Conservation (phyloP, 257 asterid genomes). For the Petrea volubilis region DNA sequence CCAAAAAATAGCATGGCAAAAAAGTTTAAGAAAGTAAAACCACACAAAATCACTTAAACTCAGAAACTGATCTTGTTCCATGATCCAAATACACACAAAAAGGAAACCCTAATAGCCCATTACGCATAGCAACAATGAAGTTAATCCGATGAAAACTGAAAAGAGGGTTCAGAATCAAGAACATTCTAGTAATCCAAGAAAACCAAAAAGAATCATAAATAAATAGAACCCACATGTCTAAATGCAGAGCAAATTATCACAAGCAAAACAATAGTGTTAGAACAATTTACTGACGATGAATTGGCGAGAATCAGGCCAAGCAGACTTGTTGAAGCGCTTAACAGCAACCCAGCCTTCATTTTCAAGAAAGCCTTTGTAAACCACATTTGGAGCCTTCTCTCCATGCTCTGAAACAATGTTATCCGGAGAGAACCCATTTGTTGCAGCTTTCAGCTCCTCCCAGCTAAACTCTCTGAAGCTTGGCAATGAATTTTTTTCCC, state of each 20-base stretch:
- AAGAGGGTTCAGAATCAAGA: not conserved
- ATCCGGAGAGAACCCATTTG: slow-evolving; percentile 50
- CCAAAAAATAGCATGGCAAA: not conserved
- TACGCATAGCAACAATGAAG: not conserved
- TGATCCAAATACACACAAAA: not conserved
- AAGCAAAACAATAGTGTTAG: not conserved
- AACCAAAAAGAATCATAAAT: not conserved
- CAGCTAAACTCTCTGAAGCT: slow-evolving; percentile 52
- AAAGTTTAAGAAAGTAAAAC: not conserved
- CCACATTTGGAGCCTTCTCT: slow-evolving; percentile 68
- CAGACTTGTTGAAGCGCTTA: slow-evolving; percentile 65
- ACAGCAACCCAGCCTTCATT: slow-evolving; percentile 52
- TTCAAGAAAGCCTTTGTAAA: slow-evolving; percentile 57
- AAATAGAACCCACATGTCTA: not conserved
- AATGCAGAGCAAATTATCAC: not conserved
- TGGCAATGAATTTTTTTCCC: slow-evolving; percentile 44
- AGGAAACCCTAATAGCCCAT: not conserved
- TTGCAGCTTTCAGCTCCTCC: slow-evolving; percentile 58
- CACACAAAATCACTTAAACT: not conserved
- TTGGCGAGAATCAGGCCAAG: slow-evolving; percentile 72
- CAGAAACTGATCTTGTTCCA: slow-evolving; percentile 16
- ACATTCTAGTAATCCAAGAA: not conserved
- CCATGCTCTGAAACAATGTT: slow-evolving; percentile 73
- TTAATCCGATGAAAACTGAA: not conserved
- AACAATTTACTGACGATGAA: slow-evolving; percentile 40